Conservation (phyloP, 352 stramenopile species). For the Phytophthora pluvialis region DNA sequence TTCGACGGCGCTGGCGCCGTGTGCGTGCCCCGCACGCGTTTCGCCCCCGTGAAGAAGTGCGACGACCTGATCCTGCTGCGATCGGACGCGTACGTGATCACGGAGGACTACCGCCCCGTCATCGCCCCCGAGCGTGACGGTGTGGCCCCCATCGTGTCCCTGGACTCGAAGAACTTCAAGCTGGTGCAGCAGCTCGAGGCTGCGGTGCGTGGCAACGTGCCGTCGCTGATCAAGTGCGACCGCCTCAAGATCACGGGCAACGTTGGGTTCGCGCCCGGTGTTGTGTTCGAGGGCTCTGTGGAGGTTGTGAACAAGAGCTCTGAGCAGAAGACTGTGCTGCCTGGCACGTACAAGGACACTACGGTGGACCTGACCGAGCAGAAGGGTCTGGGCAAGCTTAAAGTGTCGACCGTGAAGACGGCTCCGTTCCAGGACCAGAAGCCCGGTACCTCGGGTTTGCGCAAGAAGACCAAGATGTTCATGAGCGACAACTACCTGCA, state of each 20-base stretch:
- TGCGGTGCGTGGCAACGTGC: slow-evolving; percentile 92
- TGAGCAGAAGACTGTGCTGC: slow-evolving; percentile 96
- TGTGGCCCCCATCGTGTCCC: slow-evolving; percentile 93
- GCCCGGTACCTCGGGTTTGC: slow-evolving; percentile 97
- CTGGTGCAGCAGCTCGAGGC: slow-evolving; percentile 97
- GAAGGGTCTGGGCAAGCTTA: slow-evolving; percentile 92
- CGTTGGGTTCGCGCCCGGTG: slow-evolving; percentile 92
- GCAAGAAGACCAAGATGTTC: slow-evolving; percentile 99
- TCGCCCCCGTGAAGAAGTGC: slow-evolving; percentile 91
- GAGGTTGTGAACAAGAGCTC: slow-evolving; percentile 95
- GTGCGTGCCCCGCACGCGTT: slow-evolving; percentile 88
- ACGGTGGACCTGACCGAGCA: slow-evolving; percentile 95
- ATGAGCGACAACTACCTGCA: slow-evolving; percentile 98
- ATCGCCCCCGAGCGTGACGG: slow-evolving; percentile 95
- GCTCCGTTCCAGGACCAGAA: slow-evolving; percentile 95
- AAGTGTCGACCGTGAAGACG: slow-evolving; percentile 87
- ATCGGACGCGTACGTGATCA: slow-evolving; percentile 98
- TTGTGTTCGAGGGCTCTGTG: slow-evolving; percentile 94
- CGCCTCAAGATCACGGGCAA: slow-evolving; percentile 96
- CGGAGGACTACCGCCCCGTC: slow-evolving; percentile 94
- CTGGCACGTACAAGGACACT: slow-evolving; percentile 94
- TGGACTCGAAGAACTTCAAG: slow-evolving; percentile 99
- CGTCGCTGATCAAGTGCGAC: slow-evolving; percentile 96
- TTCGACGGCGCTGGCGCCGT: slow-evolving; percentile 88
- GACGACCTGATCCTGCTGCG: slow-evolving; percentile 92